Percentiles rank a stretch among this genome's conserved stretches.
Conservation (phyloP, 192 early-diverging fungal species). For the Lobosporangium transversale region DNA sequence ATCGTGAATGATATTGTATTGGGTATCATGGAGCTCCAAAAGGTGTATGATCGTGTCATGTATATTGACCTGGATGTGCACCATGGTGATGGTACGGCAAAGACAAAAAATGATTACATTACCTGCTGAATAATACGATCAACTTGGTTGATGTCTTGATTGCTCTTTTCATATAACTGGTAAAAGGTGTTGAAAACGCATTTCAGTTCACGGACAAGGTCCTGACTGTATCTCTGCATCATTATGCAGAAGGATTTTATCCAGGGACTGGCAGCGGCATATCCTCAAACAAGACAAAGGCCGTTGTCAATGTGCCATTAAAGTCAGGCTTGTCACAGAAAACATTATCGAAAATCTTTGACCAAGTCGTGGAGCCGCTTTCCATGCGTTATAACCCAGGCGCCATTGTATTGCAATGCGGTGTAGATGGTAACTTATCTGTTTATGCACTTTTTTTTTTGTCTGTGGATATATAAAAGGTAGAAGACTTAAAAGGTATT, state of each 20-base stretch:
- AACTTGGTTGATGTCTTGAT: neutral
- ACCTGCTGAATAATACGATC: too few species aligned
- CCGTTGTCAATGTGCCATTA: slow-evolving; percentile 79
- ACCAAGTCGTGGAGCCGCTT: slow-evolving; percentile 62
- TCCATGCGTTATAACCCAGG: slow-evolving; percentile 68
- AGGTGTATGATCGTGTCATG: slow-evolving; percentile 72
- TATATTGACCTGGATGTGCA: slow-evolving; percentile 93
- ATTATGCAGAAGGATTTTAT: slow-evolving; percentile 82
- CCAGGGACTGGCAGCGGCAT: slow-evolving; percentile 58
- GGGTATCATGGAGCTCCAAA: slow-evolving; percentile 82
- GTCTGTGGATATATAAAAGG: too few species aligned
- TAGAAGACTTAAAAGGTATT: too few species aligned
- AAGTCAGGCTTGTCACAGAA: slow-evolving; percentile 73
- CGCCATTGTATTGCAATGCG: slow-evolving; percentile 87
- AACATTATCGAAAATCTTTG: slow-evolving; percentile 72
- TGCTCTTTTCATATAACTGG: neutral
- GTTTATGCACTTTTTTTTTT: neutral
- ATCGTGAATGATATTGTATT: slow-evolving; percentile 92
- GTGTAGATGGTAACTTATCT: slow-evolving; percentile 54
- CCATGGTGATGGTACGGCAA: slow-evolving; percentile 79
- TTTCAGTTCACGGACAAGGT: slow-evolving; percentile 86
- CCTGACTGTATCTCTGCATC: slow-evolving; percentile 89
- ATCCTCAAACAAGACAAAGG: slow-evolving; percentile 14
- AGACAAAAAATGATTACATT: neutral
- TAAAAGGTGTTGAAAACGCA: slow-evolving; percentile 86